Evolutionary conservation across 1,284 basidiomycete genomes (phyloP).

Genomic region (Cystobasidiaceae sp.): DNA sequence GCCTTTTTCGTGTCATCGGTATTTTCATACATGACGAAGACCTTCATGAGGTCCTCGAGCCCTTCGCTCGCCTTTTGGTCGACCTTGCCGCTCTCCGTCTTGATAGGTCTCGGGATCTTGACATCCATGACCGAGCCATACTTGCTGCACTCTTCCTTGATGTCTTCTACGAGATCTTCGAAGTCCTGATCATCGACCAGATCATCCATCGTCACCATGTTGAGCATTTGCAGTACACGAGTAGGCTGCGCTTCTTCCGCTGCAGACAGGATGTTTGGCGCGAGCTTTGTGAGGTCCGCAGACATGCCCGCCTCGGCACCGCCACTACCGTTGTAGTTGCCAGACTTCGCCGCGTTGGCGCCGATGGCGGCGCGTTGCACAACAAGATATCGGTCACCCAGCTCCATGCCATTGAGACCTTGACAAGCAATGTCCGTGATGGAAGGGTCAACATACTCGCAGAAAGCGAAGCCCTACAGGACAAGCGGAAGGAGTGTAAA

Average conservation of each 20-base stretch:
- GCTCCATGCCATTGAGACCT: constrained; percentile 93
- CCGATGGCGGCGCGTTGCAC: constrained; percentile 89
- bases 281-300: constrained; percentile 48
- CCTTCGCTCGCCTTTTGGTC: constrained; percentile 42
- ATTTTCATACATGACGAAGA: constrained; percentile 44
- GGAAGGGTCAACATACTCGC: constrained; percentile 85
- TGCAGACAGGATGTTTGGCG: constrained; percentile 69
- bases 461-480: constrained; percentile 90
- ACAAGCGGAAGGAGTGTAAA: not conserved
- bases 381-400: constrained; percentile 92
- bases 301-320: constrained; percentile 12
- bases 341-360: constrained; percentile 37
- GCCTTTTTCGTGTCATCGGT: constrained; percentile 42
- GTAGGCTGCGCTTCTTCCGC: constrained; percentile 57
- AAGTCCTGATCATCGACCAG: constrained; percentile 87
- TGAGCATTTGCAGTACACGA: constrained; percentile 90
- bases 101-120: constrained; percentile 78
- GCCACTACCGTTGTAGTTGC: constrained; percentile 7
- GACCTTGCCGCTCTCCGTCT: constrained; percentile 46
- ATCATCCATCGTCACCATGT: constrained; percentile 97
- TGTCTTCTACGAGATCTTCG: constrained; percentile 86
- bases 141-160: constrained; percentile 85
- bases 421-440: constrained; percentile 95
- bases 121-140: constrained; percentile 80
- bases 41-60: constrained; percentile 43